phyloP scores from a whole-genome alignment of 225 moss, liverwort and hornwort genomes.

The Ulota crispa region DNA sequence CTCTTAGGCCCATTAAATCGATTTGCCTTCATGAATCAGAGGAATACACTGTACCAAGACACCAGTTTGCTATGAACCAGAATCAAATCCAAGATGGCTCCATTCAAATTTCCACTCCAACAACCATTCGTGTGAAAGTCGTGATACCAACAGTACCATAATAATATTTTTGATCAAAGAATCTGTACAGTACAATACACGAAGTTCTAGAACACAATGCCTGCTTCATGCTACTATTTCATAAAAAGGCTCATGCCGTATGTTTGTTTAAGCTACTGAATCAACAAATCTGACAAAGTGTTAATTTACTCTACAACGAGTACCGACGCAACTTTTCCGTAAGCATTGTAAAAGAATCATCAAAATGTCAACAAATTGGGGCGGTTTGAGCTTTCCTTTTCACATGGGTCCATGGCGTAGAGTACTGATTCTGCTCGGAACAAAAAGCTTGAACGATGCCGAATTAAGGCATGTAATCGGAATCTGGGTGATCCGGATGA shows the following conservation, averaged over 20 bases:
- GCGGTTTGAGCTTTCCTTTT: too few species aligned
- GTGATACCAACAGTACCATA: not conserved
- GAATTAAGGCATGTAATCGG: slow-evolving; percentile 20
- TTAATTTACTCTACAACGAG: not conserved
- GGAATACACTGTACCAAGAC: not conserved
- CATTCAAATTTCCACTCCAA: not conserved
- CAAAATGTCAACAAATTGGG: not conserved
- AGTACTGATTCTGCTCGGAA: not conserved
- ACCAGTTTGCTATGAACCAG: not conserved
- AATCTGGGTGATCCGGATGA: not conserved
- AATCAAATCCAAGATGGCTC: not conserved
- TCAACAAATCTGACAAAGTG: not conserved
- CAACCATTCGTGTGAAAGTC: not conserved
- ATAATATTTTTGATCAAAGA: not conserved
- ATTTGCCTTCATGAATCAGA: not conserved
- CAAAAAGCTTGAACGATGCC: not conserved
- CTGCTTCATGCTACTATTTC: not conserved
- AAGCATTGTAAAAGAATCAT: not conserved
- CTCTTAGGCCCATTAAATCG: not conserved
- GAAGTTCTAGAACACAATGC: not conserved
- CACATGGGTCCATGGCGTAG: too few species aligned
- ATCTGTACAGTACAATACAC: not conserved
- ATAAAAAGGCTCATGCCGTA: not conserved
- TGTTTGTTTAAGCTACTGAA: not conserved
- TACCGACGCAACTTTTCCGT: not conserved